Base-by-base conservation (phyloP, 495 filamentous ascomycete genomes). In the Haplographium delicatum region DNA sequence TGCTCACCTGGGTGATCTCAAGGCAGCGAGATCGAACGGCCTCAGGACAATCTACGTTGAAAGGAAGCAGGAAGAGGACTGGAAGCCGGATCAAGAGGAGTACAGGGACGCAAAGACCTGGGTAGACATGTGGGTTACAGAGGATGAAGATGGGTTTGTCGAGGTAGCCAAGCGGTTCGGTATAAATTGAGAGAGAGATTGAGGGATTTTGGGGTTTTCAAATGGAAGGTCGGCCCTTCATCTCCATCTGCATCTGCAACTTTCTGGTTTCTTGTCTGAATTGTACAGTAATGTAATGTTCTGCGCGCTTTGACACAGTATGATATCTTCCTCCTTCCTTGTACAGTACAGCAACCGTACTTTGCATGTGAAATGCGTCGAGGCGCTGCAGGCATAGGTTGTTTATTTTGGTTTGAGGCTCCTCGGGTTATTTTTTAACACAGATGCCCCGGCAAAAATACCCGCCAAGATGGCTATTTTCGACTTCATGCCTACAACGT, bases 11-110 rank as follows among this genome's bases (percentile, higher is more conserved):
- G 58, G 51, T 10, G 87, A 91, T 60, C 59, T 91, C 51, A 72
- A 78, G 40, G 85, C 78, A 0, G 88, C 86, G 10, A 81, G 80
- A 60, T 60, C 50, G 9, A 70, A 67, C 35, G 88, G 87, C 0
- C 69, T 89, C 41, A 68, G 74, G 61, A 85, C 83, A 0, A 74
- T 94, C 30, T 93, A 88, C 67, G 80, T 91, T n/a, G 86, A 85
- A 68, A 68, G 85, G 46, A 62, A 65, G 11, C 51, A 61, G 27
- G 88, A 91, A 64, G 86, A 89, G 65, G 64, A 65, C n/a, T 82
- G 78, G 76, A 53, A 56, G 13, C 20, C 47, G 9, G 78, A 80
- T 2, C 64, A 76, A 42, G 66, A 77, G 24, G 69, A 71, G 8
- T 72, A 76, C 58, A 68, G 71, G 35, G 71, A 74, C 41, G 68